phyloP scores from a whole-genome alignment of 139 green algal species.

The Chlamydomonas urium region DNA sequence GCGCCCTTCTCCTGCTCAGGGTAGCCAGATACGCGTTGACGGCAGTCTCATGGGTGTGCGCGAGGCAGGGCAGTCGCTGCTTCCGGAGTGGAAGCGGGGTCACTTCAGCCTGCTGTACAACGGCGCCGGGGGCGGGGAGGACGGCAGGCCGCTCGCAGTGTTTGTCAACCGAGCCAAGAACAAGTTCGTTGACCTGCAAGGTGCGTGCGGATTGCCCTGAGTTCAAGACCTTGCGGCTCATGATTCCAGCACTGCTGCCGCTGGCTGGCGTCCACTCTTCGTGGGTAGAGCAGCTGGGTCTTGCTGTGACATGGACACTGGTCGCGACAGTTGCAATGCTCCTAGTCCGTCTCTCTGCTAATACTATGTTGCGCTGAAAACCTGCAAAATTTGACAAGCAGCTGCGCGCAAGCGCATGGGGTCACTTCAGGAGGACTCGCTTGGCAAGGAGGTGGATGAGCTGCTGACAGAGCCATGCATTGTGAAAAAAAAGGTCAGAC shows the following conservation, averaged over 20 bases:
- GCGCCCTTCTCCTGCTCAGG: slow-evolving; percentile 20
- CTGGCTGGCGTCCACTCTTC: no score
- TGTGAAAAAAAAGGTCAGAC: slow-evolving; percentile 6
- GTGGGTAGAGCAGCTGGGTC: no score
- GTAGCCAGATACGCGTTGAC: slow-evolving; percentile 59
- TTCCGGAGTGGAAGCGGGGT: slow-evolving; percentile 74
- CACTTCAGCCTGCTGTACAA: slow-evolving; percentile 76
- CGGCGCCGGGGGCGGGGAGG: slow-evolving; percentile 19
- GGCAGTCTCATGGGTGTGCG: slow-evolving; percentile 68
- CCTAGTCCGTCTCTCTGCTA: no score
- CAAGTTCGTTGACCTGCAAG: slow-evolving; percentile 55
- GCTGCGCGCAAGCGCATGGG: slow-evolving; percentile 28
- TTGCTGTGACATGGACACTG: no score
- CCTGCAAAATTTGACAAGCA: no score
- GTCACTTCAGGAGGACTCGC: neutral
- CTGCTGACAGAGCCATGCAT: neutral
- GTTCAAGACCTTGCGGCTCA: no score
- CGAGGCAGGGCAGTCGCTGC: slow-evolving; percentile 14
- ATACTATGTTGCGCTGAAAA: no score
- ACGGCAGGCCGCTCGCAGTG: slow-evolving; percentile 11
- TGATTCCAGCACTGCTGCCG: no score
- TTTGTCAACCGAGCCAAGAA: slow-evolving; percentile 61
- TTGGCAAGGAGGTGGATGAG: neutral
- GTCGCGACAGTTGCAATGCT: no score
- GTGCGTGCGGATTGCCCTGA: no score